Conservation (phyloP, 2,329 filamentous ascomycete genomes). For the Aspergillus cejpii region DNA sequence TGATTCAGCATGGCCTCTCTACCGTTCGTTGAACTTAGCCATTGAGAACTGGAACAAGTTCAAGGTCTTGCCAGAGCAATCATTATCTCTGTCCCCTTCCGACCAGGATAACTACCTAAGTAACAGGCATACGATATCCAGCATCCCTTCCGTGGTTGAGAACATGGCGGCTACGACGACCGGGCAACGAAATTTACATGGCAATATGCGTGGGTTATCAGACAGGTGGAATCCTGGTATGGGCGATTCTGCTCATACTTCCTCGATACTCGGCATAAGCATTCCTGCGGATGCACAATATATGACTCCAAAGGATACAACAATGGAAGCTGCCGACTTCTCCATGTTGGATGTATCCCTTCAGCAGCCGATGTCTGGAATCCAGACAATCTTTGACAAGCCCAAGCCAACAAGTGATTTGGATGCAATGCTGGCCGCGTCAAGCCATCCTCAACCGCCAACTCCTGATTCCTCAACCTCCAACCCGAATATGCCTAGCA, state of each 20-base stretch:
- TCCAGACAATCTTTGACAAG: conserved; percentile 16
- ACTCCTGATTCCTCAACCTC: conserved; percentile 32
- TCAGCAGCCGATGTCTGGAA: conserved; percentile 12
- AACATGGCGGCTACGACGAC: conserved; percentile 4
- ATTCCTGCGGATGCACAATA: conserved; percentile 30
- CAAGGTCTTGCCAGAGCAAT: conserved; percentile 11
- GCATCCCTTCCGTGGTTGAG: conserved; percentile 4
- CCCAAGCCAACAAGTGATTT: conserved; percentile 17
- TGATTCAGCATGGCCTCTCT: conserved; percentile 30
- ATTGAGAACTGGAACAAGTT: conserved; percentile 27
- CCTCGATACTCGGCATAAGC: conserved; percentile 28
- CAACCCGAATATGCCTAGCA: conserved; percentile 17
- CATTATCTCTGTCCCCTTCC: conserved; percentile 8
- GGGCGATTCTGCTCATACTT: conserved; percentile 20
- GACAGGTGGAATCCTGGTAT: conserved; percentile 9
- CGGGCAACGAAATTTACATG: conserved; percentile 3
- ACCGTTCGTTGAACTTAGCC: conserved; percentile 25
- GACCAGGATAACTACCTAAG: conserved; percentile 3
- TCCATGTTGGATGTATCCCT: conserved; percentile 20
- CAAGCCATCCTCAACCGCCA: conserved; percentile 22
- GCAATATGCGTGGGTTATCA: conserved; percentile 11
- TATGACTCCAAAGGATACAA: conserved; percentile 29
- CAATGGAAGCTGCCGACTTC: conserved; percentile 26
- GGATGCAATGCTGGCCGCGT: conserved; percentile 15
- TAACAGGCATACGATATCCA: neutral